Conservation (phyloP, 192 early-diverging fungal species). For the Phycomyces nitens region DNA sequence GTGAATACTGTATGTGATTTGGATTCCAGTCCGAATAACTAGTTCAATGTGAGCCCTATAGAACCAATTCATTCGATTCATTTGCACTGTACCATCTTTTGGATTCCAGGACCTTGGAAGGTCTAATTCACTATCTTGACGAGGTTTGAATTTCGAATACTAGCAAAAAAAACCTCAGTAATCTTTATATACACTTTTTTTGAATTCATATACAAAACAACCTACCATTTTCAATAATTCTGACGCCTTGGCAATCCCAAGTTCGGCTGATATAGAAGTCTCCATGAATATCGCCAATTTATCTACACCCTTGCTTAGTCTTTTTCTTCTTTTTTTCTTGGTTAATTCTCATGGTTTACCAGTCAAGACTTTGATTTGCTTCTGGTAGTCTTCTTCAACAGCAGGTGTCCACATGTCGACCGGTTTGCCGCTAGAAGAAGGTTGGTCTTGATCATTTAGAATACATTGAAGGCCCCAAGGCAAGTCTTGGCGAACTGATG, state of each 20-base stretch:
- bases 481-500: slow-evolving; percentile 8
- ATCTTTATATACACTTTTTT: background rate
- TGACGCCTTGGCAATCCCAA: slow-evolving; percentile 26
- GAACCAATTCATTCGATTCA: background rate
- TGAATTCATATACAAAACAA: background rate
- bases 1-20: slow-evolving; percentile 23
- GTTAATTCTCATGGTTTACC: slow-evolving; percentile 27
- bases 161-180: background rate
- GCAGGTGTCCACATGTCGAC: slow-evolving; percentile 19
- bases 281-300: slow-evolving; percentile 30
- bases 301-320: slow-evolving; percentile 3
- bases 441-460: slow-evolving; percentile 11
- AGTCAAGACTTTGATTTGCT: slow-evolving; percentile 10
- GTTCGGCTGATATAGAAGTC: slow-evolving; percentile 29
- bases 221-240: slow-evolving; percentile 38
- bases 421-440: background rate
- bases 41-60: background rate
- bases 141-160: slow-evolving; percentile 21
- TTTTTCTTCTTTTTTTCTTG: background rate
- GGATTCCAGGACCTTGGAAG: slow-evolving; percentile 30
- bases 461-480: slow-evolving; percentile 29
- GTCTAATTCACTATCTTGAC: slow-evolving; percentile 5
- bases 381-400: slow-evolving; percentile 14
- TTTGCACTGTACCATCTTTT: slow-evolving; percentile 22
- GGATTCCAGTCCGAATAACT: slow-evolving; percentile 28